phyloP scores from a whole-genome alignment of 345 rosid genomes.

The Moricandia arvensis region DNA sequence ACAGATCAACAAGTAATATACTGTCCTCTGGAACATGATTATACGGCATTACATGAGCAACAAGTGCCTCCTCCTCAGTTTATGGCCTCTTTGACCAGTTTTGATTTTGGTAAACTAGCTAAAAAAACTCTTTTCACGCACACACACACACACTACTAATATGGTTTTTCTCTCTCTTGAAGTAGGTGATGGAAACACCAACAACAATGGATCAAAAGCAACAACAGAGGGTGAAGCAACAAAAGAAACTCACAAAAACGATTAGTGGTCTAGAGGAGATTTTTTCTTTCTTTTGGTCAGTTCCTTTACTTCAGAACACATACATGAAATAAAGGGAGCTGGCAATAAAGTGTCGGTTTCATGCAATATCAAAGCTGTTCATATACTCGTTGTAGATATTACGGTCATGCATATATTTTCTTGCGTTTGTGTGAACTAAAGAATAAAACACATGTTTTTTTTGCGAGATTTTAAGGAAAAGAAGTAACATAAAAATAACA shows the following conservation, averaged over 20 bases:
- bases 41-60: not conserved
- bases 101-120: not conserved
- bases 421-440: not conserved
- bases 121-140: not conserved
- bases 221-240: not conserved
- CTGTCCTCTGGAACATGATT: not conserved
- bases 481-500: not conserved
- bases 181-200: not conserved
- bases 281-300: not conserved
- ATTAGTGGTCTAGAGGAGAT: not conserved
- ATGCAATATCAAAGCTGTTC: not conserved
- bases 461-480: not conserved
- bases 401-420: not conserved
- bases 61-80: not conserved
- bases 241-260: not conserved
- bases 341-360: not conserved
- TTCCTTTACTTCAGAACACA: not conserved
- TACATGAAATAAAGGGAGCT: not conserved
- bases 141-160: not conserved
- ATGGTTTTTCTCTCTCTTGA: not conserved
- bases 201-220: not conserved
- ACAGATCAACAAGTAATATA: not conserved
- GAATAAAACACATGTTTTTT: not conserved
- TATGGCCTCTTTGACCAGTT: not conserved
- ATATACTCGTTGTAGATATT: not conserved